Conservation (phyloP, 2,329 filamentous ascomycete species). For the Colletotrichum paranaense region DNA sequence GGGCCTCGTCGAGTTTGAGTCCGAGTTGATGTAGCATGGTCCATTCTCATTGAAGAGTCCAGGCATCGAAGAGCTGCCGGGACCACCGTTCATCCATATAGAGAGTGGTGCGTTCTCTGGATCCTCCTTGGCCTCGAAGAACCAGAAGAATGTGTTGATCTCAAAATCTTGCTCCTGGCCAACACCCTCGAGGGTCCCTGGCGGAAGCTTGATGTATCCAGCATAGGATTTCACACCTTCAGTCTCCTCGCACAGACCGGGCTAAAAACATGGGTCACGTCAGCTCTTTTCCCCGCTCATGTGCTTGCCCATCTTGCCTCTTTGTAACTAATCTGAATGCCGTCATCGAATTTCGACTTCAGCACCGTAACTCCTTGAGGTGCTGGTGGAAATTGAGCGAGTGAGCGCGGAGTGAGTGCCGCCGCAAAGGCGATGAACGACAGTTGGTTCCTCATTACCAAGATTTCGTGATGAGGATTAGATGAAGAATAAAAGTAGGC, state of each 20-base stretch:
- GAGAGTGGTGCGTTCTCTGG: constrained; percentile 52
- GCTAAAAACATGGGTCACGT: constrained; percentile 46
- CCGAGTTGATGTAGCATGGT: constrained; percentile 61
- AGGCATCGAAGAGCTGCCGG: constrained; percentile 66
- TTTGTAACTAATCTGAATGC: constrained; percentile 71
- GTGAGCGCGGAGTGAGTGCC: constrained; percentile 43
- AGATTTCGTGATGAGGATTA: too few species aligned
- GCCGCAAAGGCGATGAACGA: not conserved
- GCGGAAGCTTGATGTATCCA: constrained; percentile 67
- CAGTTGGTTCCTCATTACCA: not conserved
- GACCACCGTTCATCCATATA: constrained; percentile 71
- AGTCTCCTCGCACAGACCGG: constrained; percentile 64
- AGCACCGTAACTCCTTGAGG: constrained; percentile 54
- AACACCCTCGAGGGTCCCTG: constrained; percentile 42
- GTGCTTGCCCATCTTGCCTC: constrained; percentile 45
- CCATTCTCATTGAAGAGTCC: constrained; percentile 64
- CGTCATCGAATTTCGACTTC: constrained; percentile 65
- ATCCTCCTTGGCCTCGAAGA: constrained; percentile 43
- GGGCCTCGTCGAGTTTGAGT: constrained; percentile 58
- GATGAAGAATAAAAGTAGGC: too few species aligned
- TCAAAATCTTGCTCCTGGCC: constrained; percentile 54
- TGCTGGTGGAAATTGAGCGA: constrained; percentile 40
- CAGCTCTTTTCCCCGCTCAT: not conserved
- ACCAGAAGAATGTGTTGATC: constrained; percentile 58
- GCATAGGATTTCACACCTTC: constrained; percentile 70